phyloP scores from a whole-genome alignment of 306 rosid genomes.

The Cercis canadensis region DNA sequence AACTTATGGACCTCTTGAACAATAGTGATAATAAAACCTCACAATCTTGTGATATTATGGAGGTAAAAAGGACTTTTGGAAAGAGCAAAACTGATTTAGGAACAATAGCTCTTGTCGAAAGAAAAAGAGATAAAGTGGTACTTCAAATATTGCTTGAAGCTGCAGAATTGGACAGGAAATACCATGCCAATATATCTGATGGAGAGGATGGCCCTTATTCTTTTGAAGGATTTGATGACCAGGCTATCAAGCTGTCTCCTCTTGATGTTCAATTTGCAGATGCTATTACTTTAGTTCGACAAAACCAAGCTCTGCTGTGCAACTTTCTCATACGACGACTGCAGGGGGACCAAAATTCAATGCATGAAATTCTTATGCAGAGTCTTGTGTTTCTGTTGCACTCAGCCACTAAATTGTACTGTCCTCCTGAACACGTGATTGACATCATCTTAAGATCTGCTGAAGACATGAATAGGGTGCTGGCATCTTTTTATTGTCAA shows the following conservation, averaged over 20 bases:
- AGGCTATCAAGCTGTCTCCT: conserved; percentile 63
- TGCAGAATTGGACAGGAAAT: conserved; percentile 83
- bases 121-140: conserved; percentile 79
- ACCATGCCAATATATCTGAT: conserved; percentile 54
- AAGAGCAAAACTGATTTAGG: conserved; percentile 62
- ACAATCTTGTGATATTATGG: conserved; percentile 47
- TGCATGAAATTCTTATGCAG: conserved; percentile 95
- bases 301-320: conserved; percentile 85
- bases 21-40: conserved; percentile 38
- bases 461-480: conserved; percentile 71
- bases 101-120: conserved; percentile 68
- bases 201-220: conserved; percentile 49
- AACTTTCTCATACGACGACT: conserved; percentile 68
- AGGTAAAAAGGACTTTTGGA: conserved; percentile 48
- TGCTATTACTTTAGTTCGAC: conserved; percentile 91
- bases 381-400: conserved; percentile 78
- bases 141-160: conserved; percentile 84
- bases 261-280: conserved; percentile 68
- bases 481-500: conserved; percentile 64
- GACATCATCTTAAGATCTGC: conserved; percentile 80
- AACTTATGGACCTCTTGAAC: conserved; percentile 49
- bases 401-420: conserved; percentile 80
- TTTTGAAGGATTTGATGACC: conserved; percentile 64
- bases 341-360: conserved; percentile 65
- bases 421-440: conserved; percentile 74